These are phyloP conservation scores for Diaporthe batatas DNA, from an alignment of 2,329 filamentous ascomycete species.

Conservation along the genomic window DNA sequence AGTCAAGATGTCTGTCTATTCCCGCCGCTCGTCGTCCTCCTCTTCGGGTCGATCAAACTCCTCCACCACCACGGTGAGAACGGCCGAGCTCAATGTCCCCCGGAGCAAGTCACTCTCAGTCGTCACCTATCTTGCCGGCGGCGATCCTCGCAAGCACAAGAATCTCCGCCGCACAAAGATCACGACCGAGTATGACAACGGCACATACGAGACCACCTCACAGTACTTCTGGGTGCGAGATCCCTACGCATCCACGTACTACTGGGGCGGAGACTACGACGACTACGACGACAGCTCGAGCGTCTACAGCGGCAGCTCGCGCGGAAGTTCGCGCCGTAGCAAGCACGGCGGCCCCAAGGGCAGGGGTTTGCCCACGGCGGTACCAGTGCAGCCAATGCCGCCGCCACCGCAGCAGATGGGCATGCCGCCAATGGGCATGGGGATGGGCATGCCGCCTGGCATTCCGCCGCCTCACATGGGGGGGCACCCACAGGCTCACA, in stretches of 20 bases:
- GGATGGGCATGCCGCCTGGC: slow-evolving; percentile 22
- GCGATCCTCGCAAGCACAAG: slow-evolving; percentile 42
- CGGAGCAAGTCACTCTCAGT: slow-evolving; percentile 34
- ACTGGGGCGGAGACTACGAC: slow-evolving; percentile 33
- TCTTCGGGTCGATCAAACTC: slow-evolving; percentile 36
- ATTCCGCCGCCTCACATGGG: slow-evolving; percentile 21
- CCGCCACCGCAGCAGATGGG: slow-evolving; percentile 26
- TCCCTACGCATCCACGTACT: slow-evolving; percentile 39
- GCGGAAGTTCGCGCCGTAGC: slow-evolving; percentile 37
- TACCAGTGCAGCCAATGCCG: slow-evolving; percentile 31
- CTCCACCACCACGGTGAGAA: slow-evolving; percentile 38
- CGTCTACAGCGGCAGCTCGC: slow-evolving; percentile 31
- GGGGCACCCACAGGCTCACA: slow-evolving; percentile 7
- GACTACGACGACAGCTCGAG: slow-evolving; percentile 34
- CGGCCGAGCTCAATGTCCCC: slow-evolving; percentile 34
- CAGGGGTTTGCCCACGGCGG: neutral
- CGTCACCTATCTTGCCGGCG: slow-evolving; percentile 42
- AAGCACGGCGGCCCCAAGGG: slow-evolving; percentile 34
- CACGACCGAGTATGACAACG: slow-evolving; percentile 40
- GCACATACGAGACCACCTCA: slow-evolving; percentile 35
- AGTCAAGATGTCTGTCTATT: slow-evolving; percentile 39
- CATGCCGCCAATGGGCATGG: slow-evolving; percentile 8
- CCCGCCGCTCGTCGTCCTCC: slow-evolving; percentile 40
- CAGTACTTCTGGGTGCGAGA: slow-evolving; percentile 40
- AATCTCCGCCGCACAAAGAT: slow-evolving; percentile 40